Evolutionary conservation across 1,284 basidiomycete species (phyloP), one percentile per base, ranked within the genome.

Genomic region (Moesziomyces sp.): DNA sequence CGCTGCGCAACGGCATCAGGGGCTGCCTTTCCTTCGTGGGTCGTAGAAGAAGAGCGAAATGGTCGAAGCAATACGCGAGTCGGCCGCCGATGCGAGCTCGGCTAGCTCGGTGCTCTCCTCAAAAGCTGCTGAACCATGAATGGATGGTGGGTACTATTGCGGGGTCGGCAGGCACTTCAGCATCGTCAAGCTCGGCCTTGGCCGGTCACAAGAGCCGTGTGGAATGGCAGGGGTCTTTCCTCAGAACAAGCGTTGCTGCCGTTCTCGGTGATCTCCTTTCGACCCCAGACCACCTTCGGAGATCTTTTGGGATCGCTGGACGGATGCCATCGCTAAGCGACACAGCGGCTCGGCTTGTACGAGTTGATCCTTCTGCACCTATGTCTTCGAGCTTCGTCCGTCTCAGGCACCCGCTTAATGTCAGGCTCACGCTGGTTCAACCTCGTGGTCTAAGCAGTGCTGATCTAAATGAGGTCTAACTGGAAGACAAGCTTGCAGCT

Each of bases 141-240:
- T 28, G 26, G 1, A 28, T 28, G 26, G 26, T 28, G 26, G 5
- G 26, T 4, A 10, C 30, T 10, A 33, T 13, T 33, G 30, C 30
- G 30, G 30, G 30, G 30, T 33, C 30, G 30, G 4, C 30, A 33
- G 30, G 30, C 30, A 33, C 13, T 33, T 4, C 13, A 13, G 30
- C 30, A 13, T 1, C 13, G 11, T 33, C 30, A 33, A 13, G 8
- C 10, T 33, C 30, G 30, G 14, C 13, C 9, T 59, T 52, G 44
- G 43, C 46, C 56, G 49, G 56, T 52, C 56, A 5, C 21, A 21
- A 21, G 21, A 21, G 21, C 21, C 21, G 21, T 21, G 21, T 21
- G 21, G 21, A 21, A 21, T 21, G 21, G 21, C 21, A 21, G 21
- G 21, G 21, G 2, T 2, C 21, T 21, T 21, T 21, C 21, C 21